These are phyloP conservation scores for Spiromastix sp. DNA, from an alignment of 2,329 filamentous ascomycete species.

Conservation along the genomic window DNA sequence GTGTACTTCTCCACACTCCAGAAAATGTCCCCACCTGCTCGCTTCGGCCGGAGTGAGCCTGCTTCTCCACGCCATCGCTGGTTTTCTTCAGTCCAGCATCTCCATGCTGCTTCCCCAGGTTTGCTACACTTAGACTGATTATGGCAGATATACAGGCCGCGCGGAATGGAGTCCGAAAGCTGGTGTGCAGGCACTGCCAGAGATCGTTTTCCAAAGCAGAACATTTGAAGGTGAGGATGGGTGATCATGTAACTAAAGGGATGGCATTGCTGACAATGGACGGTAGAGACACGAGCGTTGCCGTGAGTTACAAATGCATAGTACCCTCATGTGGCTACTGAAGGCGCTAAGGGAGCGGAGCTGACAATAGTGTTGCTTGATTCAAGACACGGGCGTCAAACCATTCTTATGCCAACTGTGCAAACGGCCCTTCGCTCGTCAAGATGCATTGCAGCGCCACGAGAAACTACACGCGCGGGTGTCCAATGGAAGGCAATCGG, in stretches of 20 bases:
- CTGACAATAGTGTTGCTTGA: slow-evolving; percentile 12
- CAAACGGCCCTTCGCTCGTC: slow-evolving; percentile 31
- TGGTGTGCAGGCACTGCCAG: background rate
- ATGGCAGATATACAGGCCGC: background rate
- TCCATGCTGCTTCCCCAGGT: too few species aligned
- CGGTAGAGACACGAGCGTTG: slow-evolving; percentile 34
- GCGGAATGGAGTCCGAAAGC: background rate
- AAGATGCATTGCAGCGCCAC: slow-evolving; percentile 36
- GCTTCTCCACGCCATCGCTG: too few species aligned
- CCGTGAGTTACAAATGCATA: slow-evolving; percentile 23
- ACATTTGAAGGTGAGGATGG: slow-evolving; percentile 4
- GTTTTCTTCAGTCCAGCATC: too few species aligned
- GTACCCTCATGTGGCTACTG: too few species aligned
- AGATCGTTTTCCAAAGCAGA: slow-evolving; percentile 5
- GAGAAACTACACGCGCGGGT: slow-evolving; percentile 31
- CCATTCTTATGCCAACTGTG: slow-evolving; percentile 34
- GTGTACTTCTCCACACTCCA: too few species aligned
- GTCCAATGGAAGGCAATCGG: slow-evolving; percentile 15
- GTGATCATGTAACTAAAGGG: background rate
- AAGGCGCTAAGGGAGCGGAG: too few species aligned
- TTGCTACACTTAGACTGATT: background rate
- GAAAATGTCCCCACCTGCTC: too few species aligned
- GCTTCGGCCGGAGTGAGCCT: too few species aligned
- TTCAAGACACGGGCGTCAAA: slow-evolving; percentile 31
- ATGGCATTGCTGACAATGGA: background rate